Base-by-base conservation (phyloP, 208 protist species). In the Trypanosoma vivax region DNA sequence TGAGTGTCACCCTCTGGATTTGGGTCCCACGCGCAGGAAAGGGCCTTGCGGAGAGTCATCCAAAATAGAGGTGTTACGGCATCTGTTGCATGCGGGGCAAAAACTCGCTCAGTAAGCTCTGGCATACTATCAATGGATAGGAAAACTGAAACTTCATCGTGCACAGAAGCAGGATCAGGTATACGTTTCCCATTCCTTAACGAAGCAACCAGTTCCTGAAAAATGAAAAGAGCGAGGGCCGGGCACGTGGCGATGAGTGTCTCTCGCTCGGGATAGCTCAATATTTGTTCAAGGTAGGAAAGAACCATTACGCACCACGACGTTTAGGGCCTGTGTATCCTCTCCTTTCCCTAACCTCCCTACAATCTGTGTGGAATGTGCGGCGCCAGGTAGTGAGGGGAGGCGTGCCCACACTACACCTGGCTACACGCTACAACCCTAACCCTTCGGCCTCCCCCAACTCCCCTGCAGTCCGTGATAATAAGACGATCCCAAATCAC, bases 161-260 rank as follows among this genome's bases (percentile, higher is more conserved):
- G 51, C 5, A 50, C 37, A 27, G 51, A 23, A 18, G 85, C 63
- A 18, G 72, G 66, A 60, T 92, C 85, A 30, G 25, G 19, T 9
- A 74, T 19, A 10, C 47, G 58, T 39, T 52, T 54, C 19, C 64
- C 72, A 0, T 45, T 35, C 19, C 45, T 38, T 13, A 83, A 46
- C 9, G 62, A 68, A 0, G 71, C 65, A 11, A 83, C 63, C 14
- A 91, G 53, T 55, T 88, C 79, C 47, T 88, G 73, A 48, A 80
- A 90, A 30, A 42, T 56, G 4, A 88, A 53, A 5, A 80, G 47
- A 28, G 77, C 48, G 18, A 91, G 57, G 11, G 87, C 80, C n/a
- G 83, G 87, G 39, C 83, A 91, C 34, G 81, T 65, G 10, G 55
- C 27, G 38, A 87, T 62, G 11, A 94, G 70, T 13, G 14, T 18